These are phyloP conservation scores for Pichia heedii DNA, from an alignment of 805 yeast genomes.

Conservation along the genomic window DNA sequence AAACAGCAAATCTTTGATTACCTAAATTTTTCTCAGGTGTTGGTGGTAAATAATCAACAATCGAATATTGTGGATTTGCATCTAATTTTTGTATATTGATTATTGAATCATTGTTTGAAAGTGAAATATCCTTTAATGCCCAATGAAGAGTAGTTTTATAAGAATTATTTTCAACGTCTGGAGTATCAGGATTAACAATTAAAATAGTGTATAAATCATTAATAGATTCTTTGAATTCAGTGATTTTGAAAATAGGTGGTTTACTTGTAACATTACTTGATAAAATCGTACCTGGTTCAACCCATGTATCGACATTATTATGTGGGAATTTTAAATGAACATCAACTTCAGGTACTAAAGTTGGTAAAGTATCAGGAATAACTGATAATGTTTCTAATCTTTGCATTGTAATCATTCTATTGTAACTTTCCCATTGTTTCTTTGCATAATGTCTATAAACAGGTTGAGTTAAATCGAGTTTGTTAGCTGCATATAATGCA, in stretches of 20 bases:
- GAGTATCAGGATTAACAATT: slow-evolving; percentile 86
- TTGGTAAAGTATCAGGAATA: slow-evolving; percentile 91
- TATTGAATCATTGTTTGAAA: slow-evolving; percentile 48
- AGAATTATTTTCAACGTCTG: slow-evolving; percentile 61
- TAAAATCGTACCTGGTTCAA: slow-evolving; percentile 69
- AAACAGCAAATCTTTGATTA: slow-evolving; percentile 71
- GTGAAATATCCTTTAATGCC: slow-evolving; percentile 61
- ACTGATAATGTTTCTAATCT: slow-evolving; percentile 77
- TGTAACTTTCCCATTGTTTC: slow-evolving; percentile 63
- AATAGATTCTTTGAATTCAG: slow-evolving; percentile 53
- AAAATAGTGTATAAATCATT: slow-evolving; percentile 63
- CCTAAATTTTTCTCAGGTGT: slow-evolving; percentile 84
- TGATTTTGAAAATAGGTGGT: slow-evolving; percentile 71
- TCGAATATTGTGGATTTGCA: slow-evolving; percentile 31
- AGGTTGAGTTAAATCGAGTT: slow-evolving; percentile 62
- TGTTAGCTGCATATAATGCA: slow-evolving; percentile 36
- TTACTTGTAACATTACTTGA: slow-evolving; percentile 65
- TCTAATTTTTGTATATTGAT: slow-evolving; percentile 38
- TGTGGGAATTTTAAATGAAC: slow-evolving; percentile 68
- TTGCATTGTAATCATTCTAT: slow-evolving; percentile 79
- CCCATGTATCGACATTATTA: slow-evolving; percentile 48
- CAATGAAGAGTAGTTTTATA: slow-evolving; percentile 67
- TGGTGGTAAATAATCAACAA: slow-evolving; percentile 66
- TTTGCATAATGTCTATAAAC: slow-evolving; percentile 66
- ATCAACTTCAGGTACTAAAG: slow-evolving; percentile 71